A percentile compares a stretch with the other conserved stretches of the same genome.
Evolutionary conservation across 352 stramenopile species (phyloP).

Genomic region (Pythium brachiatum): DNA sequence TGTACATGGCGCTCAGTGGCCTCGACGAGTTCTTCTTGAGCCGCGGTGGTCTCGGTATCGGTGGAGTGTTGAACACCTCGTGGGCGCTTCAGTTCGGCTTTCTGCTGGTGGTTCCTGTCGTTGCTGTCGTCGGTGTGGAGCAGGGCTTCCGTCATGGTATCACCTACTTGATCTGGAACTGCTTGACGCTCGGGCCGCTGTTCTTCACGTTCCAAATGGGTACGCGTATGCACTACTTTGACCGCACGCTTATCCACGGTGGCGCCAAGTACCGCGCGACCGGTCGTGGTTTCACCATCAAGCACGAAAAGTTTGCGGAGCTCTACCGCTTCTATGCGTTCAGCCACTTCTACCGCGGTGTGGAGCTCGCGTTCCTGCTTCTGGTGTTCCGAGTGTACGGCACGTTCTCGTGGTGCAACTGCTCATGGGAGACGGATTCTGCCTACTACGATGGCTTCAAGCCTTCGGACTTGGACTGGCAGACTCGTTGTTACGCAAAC

Average conservation of each 20-base stretch:
- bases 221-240: constrained; percentile 98
- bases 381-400: constrained; percentile 85
- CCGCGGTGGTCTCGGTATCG: constrained; percentile 89
- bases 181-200: constrained; percentile 94
- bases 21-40: constrained; percentile 90
- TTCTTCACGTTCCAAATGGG: constrained; percentile 99
- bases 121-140: constrained; percentile 97
- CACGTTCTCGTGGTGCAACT: constrained; percentile 91
- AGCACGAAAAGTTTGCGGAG: constrained; percentile 97
- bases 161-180: constrained; percentile 91
- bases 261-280: constrained; percentile 97
- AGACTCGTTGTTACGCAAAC: constrained; percentile 65
- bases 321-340: constrained; percentile 97
- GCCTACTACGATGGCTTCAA: constrained; percentile 71
- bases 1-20: constrained; percentile 92
- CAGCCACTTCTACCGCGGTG: constrained; percentile 96
- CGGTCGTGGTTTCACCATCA: constrained; percentile 97
- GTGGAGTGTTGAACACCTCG: constrained; percentile 94
- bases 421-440: constrained; percentile 66
- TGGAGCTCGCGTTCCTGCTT: constrained; percentile 89
- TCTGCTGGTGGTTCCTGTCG: constrained; percentile 95
- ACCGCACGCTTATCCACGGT: constrained; percentile 96
- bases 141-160: constrained; percentile 93
- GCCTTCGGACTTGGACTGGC: constrained; percentile 68
- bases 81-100: constrained; percentile 95